These are phyloP conservation scores for Peterozyma xylosa DNA, from an alignment of 805 yeast species.

Conservation along the genomic window DNA sequence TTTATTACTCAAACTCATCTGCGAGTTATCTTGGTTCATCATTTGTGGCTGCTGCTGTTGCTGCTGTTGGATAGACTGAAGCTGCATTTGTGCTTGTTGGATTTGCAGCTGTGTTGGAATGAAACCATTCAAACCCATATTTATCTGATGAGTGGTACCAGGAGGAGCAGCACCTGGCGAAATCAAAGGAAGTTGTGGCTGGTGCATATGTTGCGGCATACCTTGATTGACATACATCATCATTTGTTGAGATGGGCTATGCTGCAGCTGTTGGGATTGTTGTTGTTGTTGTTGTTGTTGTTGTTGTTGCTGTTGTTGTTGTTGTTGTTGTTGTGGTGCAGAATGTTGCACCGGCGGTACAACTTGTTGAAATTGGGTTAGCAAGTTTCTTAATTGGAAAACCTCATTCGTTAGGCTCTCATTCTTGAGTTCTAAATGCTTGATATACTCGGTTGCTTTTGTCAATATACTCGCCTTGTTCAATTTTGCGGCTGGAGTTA, in stretches of 20 bases:
- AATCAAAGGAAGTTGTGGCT: slow-evolving; percentile 1
- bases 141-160: slow-evolving; percentile 4
- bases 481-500: slow-evolving; percentile 66
- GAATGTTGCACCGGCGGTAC: slow-evolving; percentile 1
- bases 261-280: slow-evolving; percentile 1
- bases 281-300: slow-evolving; percentile 3
- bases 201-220: neutral
- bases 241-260: slow-evolving; percentile 9
- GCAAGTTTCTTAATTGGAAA: slow-evolving; percentile 29
- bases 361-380: slow-evolving; percentile 10
- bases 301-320: neutral
- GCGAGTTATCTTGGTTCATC: neutral
- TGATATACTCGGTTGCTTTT: slow-evolving; percentile 75
- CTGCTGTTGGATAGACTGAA: slow-evolving; percentile 2
- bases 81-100: slow-evolving; percentile 8
- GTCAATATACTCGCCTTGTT: slow-evolving; percentile 74
- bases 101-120: slow-evolving; percentile 8
- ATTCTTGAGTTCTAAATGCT: slow-evolving; percentile 61
- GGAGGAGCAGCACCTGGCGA: neutral
- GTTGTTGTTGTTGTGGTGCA: neutral
- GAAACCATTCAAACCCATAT: slow-evolving; percentile 8
- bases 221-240: too few species aligned
- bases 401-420: slow-evolving; percentile 42
- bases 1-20: slow-evolving; percentile 17
- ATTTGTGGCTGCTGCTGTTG: neutral